Percentiles rank a stretch among this genome's conserved stretches.
Conservation (phyloP, 768 basidiomycete genomes). For the Atractiella rhizophila region DNA sequence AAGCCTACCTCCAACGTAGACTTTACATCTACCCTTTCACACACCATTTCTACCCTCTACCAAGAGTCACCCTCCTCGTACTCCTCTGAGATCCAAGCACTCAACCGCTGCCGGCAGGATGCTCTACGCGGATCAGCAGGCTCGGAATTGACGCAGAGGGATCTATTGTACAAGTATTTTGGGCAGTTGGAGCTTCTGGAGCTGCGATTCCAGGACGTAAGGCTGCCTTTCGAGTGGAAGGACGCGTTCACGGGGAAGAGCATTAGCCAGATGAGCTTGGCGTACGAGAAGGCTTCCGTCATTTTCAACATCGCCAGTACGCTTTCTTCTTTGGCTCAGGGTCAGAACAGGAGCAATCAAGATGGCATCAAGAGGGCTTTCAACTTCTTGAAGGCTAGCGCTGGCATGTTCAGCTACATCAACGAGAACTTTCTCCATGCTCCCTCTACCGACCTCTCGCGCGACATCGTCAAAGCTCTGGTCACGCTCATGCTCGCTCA, state of each 20-base stretch:
- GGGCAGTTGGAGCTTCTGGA: constrained; percentile 94
- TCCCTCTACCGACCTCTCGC: constrained; percentile 74
- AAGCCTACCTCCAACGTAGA: constrained; percentile 94
- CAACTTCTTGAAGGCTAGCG: constrained; percentile 63
- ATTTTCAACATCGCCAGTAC: constrained; percentile 89
- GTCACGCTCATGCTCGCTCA: constrained; percentile 71
- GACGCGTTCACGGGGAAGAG: constrained; percentile 83
- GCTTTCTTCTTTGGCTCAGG: constrained; percentile 67
- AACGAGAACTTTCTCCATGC: constrained; percentile 99
- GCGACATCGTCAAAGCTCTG: constrained; percentile 82
- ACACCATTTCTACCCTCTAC: constrained; percentile 67
- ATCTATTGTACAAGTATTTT: constrained; percentile 96
- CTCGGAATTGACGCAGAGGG: constrained; percentile 57
- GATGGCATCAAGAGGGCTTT: constrained; percentile 85
- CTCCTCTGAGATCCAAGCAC: constrained; percentile 48
- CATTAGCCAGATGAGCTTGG: constrained; percentile 83
- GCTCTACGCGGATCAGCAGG: constrained; percentile 75
- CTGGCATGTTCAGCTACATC: constrained; percentile 94
- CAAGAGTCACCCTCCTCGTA: constrained; percentile 82
- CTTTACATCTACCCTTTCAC: constrained; percentile 70
- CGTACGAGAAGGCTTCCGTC: constrained; percentile 91
- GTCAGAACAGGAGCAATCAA: constrained; percentile 62
- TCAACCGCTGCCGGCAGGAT: constrained; percentile 82
- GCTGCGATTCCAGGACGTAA: constrained; percentile 82
- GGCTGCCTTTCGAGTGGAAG: constrained; percentile 80